A percentile compares a stretch with the other conserved stretches of the same genome.
Conservation (phyloP, 176 grass and related monocot genomes). For the Oryza australiensis region DNA sequence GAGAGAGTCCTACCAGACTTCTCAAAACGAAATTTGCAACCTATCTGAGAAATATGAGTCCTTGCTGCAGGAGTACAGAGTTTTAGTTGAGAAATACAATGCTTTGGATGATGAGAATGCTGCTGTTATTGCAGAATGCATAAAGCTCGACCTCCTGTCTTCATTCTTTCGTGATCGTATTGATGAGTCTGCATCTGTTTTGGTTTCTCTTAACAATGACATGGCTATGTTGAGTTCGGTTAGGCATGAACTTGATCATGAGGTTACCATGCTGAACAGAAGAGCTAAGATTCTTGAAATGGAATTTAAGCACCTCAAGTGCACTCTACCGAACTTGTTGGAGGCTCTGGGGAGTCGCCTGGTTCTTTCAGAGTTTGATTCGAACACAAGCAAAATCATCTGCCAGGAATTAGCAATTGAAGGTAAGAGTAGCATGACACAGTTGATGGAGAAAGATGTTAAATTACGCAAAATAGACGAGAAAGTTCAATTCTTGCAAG, state of each 20-base stretch:
- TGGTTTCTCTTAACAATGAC: constrained; percentile 45
- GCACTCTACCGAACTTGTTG: constrained; percentile 34
- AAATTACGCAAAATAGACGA: constrained; percentile 33
- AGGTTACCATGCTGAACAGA: constrained; percentile 27
- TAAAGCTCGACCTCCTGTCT: constrained; percentile 50
- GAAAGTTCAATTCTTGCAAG: constrained; percentile 37
- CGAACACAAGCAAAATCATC: constrained; percentile 35
- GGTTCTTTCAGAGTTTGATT: constrained; percentile 57
- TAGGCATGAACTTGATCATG: constrained; percentile 28
- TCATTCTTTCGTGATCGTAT: constrained; percentile 44
- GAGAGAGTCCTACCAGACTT: constrained; percentile 2
- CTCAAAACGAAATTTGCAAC: constrained; percentile 41
- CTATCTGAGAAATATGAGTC: constrained; percentile 43
- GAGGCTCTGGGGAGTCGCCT: constrained; percentile 40
- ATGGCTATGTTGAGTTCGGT: constrained; percentile 36
- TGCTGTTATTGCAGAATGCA: constrained; percentile 35
- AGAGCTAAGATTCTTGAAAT: constrained; percentile 32
- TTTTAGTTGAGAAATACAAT: constrained; percentile 38
- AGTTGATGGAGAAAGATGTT: constrained; percentile 36
- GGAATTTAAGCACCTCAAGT: constrained; percentile 46
- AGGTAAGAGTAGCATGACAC: neutral
- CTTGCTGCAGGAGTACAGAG: constrained; percentile 34
- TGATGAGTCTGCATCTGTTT: constrained; percentile 41
- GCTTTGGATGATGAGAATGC: constrained; percentile 35
- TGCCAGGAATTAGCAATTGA: constrained; percentile 50